phyloP scores from a whole-genome alignment of 2,329 filamentous ascomycete species.

The Alternaria alternata region DNA sequence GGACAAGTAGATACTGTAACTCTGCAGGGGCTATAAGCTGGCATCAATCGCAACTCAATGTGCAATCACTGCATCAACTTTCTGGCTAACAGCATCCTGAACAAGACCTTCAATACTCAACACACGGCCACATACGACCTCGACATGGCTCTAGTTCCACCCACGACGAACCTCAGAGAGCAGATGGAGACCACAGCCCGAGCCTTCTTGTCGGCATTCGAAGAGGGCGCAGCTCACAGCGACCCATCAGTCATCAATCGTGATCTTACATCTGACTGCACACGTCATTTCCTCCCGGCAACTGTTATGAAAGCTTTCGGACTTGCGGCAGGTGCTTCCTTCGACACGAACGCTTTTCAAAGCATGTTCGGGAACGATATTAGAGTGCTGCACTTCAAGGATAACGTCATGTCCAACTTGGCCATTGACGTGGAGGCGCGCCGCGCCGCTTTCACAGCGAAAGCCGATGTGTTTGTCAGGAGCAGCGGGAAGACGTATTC shows the following conservation, averaged over 20 bases:
- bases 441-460: constrained; percentile 7
- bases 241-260: constrained; percentile 12
- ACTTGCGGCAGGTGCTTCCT: neutral
- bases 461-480: constrained; percentile 2
- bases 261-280: constrained; percentile 11
- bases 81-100: neutral
- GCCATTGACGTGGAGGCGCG: constrained; percentile 8
- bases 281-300: constrained; percentile 6
- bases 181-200: constrained; percentile 5
- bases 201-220: constrained; percentile 8
- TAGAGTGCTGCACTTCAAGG: constrained; percentile 8
- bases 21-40: no score
- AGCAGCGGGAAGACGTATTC: neutral
- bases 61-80: neutral
- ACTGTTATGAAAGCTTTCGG: constrained; percentile 2
- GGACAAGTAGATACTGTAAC: no score
- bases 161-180: neutral
- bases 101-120: no score
- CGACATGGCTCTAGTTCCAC: neutral
- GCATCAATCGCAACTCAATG: no score
- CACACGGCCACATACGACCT: no score
- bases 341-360: constrained; percentile 7
- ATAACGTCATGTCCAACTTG: constrained; percentile 10
- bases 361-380: constrained; percentile 8
- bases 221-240: constrained; percentile 6